A percentile compares a stretch with the other conserved stretches of the same genome.
phyloP scores from a whole-genome alignment of 441 rosid species.

The Mallotus japonicus region DNA sequence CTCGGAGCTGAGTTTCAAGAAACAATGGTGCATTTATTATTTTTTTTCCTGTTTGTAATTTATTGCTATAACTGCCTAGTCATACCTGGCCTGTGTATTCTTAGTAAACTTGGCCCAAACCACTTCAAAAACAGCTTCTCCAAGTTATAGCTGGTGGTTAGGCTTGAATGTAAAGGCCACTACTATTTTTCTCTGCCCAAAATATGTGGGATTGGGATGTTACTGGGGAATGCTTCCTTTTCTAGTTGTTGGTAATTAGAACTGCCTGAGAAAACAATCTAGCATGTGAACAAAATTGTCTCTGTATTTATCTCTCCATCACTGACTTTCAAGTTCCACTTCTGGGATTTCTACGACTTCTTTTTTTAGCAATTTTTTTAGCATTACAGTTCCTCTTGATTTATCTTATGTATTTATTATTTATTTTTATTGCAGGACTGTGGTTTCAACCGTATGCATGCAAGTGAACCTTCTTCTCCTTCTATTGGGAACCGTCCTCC shows the following conservation, averaged over 20 bases:
- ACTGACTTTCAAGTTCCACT: background rate
- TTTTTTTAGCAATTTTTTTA: background rate
- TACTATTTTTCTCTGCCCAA: background rate
- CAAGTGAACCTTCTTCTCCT: slow-evolving; percentile 59
- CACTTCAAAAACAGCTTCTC: background rate
- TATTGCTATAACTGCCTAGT: background rate
- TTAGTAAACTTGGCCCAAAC: background rate
- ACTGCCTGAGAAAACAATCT: background rate
- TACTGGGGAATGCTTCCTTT: background rate
- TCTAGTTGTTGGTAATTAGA: background rate
- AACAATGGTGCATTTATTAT: slow-evolving; percentile 53
- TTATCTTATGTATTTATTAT: too few relatives aligned
- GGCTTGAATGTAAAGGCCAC: background rate
- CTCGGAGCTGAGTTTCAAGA: slow-evolving; percentile 98
- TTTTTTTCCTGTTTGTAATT: background rate
- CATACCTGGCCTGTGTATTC: background rate
- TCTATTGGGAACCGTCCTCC: slow-evolving; percentile 56
- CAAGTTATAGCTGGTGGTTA: background rate
- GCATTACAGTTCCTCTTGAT: background rate
- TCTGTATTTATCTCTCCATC: background rate
- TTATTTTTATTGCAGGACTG: slow-evolving; percentile 46
- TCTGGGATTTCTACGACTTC: background rate
- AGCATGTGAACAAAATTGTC: background rate
- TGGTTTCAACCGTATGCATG: slow-evolving; percentile 60
- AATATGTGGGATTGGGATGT: background rate